Evolutionary conservation across 345 rosid species (phyloP).

Genomic region (Rhizophora mangle): DNA sequence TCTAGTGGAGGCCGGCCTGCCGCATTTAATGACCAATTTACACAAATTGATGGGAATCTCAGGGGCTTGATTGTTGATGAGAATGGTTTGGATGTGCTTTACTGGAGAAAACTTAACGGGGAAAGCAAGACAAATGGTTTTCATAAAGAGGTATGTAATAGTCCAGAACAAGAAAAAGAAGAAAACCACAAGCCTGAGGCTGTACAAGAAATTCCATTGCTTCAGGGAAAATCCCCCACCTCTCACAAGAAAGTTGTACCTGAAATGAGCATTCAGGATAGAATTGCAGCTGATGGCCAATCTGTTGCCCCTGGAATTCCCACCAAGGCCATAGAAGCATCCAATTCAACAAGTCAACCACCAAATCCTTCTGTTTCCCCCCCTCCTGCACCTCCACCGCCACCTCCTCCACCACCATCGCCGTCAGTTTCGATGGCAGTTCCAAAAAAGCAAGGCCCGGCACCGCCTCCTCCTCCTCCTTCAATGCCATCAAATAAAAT

Average conservation of each 20-base stretch:
- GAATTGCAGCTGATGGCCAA: constrained; percentile 7
- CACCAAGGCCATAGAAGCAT: constrained; percentile 17
- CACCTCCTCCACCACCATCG: constrained; percentile 17
- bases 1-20: constrained; percentile 23
- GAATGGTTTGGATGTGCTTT: constrained; percentile 71
- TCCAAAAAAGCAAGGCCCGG: constrained; percentile 15
- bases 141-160: constrained; percentile 15
- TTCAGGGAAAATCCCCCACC: neutral
- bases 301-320: constrained; percentile 8
- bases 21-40: constrained; percentile 28
- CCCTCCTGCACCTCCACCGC: constrained; percentile 6
- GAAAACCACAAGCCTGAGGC: neutral
- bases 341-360: constrained; percentile 20
- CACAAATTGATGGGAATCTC: constrained; percentile 38
- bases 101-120: constrained; percentile 57
- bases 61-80: constrained; percentile 66
- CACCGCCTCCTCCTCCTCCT: constrained; percentile 34
- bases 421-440: constrained; percentile 8
- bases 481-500: constrained; percentile 21
- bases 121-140: constrained; percentile 28
- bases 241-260: constrained; percentile 1
- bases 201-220: neutral
- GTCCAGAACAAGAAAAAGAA: neutral
- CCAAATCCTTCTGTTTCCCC: constrained; percentile 27
- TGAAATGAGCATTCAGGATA: constrained; percentile 1